Conservation (phyloP, 2,329 filamentous ascomycete species). For the Fusarium decemcellulare region DNA sequence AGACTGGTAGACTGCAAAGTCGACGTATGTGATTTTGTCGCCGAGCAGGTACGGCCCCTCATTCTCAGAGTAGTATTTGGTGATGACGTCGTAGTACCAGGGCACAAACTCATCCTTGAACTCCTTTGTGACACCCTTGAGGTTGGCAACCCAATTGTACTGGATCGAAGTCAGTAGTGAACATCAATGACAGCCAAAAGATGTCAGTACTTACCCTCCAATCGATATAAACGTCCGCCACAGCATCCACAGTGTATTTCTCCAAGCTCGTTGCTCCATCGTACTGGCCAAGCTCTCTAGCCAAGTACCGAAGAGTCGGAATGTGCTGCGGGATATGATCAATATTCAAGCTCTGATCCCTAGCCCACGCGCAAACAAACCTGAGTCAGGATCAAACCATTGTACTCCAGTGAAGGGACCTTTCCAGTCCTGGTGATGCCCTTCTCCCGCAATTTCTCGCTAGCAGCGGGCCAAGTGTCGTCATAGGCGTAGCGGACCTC, state of each 20-base stretch:
- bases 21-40: conserved; percentile 23
- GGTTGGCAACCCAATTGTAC: conserved; percentile 17
- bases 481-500: conserved; percentile 37
- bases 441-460: conserved; percentile 46
- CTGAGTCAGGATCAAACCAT: conserved; percentile 48
- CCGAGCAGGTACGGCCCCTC: conserved; percentile 31
- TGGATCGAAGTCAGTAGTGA: background rate
- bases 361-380: conserved; percentile 9
- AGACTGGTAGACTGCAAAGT: conserved; percentile 33
- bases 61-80: conserved; percentile 28
- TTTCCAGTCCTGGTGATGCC: conserved; percentile 49
- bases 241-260: conserved; percentile 28
- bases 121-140: conserved; percentile 12
- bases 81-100: conserved; percentile 20
- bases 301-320: conserved; percentile 20
- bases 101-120: conserved; percentile 29
- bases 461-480: conserved; percentile 32
- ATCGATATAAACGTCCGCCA: conserved; percentile 19
- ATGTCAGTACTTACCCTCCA: conserved; percentile 25
- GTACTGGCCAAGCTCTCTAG: conserved; percentile 33
- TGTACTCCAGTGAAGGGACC: conserved; percentile 54
- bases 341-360: background rate
- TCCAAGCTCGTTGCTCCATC: conserved; percentile 25
- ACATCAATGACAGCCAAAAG: background rate
- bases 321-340: conserved; percentile 14